These are phyloP conservation scores for Yarrowia sp. DNA, from an alignment of 805 yeast species.

Conservation along the genomic window DNA sequence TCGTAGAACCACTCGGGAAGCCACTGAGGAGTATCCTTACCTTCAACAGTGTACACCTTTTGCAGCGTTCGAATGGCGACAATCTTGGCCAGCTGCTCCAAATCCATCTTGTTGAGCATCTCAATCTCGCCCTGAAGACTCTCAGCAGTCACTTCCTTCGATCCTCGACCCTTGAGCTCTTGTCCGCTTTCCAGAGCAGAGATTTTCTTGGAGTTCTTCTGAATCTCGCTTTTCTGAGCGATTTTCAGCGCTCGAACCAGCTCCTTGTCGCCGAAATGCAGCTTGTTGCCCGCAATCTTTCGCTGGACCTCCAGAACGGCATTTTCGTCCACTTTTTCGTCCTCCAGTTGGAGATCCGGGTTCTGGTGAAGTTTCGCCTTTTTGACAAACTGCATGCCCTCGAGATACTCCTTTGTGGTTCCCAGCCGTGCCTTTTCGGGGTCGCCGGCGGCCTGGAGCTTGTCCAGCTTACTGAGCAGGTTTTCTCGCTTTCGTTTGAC, in stretches of 20 bases:
- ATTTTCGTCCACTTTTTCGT: not conserved
- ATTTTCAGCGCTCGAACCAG: slow-evolving; percentile 3
- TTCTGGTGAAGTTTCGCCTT: slow-evolving; percentile 12
- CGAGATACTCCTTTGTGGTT: not conserved
- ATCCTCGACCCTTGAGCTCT: slow-evolving; percentile 4
- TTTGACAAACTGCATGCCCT: slow-evolving; percentile 17
- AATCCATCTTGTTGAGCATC: slow-evolving; percentile 29
- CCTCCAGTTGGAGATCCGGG: slow-evolving; percentile 1
- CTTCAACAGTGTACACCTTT: slow-evolving; percentile 27
- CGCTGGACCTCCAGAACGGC: not conserved
- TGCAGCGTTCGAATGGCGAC: slow-evolving; percentile 16
- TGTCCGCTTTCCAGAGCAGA: not conserved
- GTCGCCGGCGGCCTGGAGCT: slow-evolving; percentile 10
- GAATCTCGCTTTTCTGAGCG: slow-evolving; percentile 2
- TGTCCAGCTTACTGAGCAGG: slow-evolving; percentile 4
- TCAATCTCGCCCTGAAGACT: slow-evolving; percentile 29
- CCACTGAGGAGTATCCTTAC: slow-evolving; percentile 16
- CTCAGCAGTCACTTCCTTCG: slow-evolving; percentile 3
- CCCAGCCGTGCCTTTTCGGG: slow-evolving; percentile 13
- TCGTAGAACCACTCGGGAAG: slow-evolving; percentile 14
- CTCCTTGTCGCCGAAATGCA: slow-evolving; percentile 16
- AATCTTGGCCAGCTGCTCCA: slow-evolving; percentile 8
- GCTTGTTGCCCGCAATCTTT: not conserved
- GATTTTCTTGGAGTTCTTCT: not conserved
- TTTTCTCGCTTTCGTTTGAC: slow-evolving; percentile 18